Evolutionary conservation across 768 basidiomycete genomes (phyloP), one percentile per base, ranked within the genome.

Genomic region (Kwoniella shandongensis): DNA sequence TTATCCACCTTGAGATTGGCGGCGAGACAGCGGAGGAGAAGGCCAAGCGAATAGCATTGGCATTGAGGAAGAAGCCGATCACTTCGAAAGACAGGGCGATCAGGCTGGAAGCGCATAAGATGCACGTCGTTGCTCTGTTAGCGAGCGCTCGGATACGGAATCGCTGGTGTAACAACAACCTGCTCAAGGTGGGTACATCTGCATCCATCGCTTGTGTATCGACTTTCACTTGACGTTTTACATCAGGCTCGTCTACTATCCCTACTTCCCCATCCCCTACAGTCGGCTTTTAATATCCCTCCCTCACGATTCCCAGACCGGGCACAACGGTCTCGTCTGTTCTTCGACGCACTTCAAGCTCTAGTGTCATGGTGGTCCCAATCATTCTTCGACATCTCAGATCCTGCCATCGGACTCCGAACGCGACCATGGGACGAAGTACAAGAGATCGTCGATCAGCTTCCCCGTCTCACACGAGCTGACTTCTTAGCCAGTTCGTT

Each of bases 311-410:
- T 55, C 78, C 91, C 94, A 1, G 90, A 96, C 59, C 81, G 83
- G 13, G 82, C 84, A 51, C 85, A 85, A 66, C 86, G 96, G 10
- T 90, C 90, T 1, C 85, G 89, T 6, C 81, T 92, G 63, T 99
- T 98, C 71, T 91, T 97, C 77, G 80, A 81, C 13, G 88, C 91
- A 3, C 79, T 96, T 20, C 79, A 80, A 30, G 83, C 83, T 39
- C 84, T 98, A 8, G 82, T 82, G 20, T 81, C 83, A 12, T 98
- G 94, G 93, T 99, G 94, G 93, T 79, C 81, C 11, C 78, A 80
- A 35, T 78, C 80, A 0, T 96, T 86, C 75, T 87, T 76, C 52
- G 69, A 71, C 22, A 60, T 76, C 29, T 62, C 73, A 4, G 69
- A 74, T 32, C 30, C 35, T 5, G 63, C 67, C 0, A 38, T 73